Evolutionary conservation across 192 early-diverging fungal species (phyloP).

Genomic region (Rhizophagus clarus): DNA sequence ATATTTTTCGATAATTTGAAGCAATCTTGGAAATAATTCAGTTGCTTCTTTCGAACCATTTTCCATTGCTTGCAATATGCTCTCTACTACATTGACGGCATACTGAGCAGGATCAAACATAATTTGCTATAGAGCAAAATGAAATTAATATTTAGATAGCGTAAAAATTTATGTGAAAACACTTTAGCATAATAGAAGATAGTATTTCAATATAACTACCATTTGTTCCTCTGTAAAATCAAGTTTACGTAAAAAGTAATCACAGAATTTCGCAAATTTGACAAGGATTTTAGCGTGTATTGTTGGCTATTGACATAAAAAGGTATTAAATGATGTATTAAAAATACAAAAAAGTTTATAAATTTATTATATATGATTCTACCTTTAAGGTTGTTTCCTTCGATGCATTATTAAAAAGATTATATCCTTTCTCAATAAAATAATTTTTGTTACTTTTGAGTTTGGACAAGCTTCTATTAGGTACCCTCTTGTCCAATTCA

Average conservation of each 20-base stretch:
- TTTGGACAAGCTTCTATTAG: not conserved
- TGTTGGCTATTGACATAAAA: not conserved
- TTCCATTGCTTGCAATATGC: conserved; percentile 58
- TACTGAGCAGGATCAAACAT: conserved; percentile 15
- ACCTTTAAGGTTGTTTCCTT: not conserved
- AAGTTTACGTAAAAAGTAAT: conserved; percentile 2
- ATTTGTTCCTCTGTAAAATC: not conserved
- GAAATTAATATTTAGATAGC: not conserved
- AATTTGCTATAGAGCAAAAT: not conserved
- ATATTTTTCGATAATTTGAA: conserved; percentile 66
- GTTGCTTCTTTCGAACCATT: conserved; percentile 53
- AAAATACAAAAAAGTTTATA: not conserved
- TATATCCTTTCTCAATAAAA: not conserved
- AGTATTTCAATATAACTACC: not conserved
- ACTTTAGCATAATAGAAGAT: not conserved
- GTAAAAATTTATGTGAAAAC: not conserved
- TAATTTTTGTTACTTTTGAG: not conserved
- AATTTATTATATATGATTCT: not conserved
- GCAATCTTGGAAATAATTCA: conserved; percentile 68
- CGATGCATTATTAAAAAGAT: conserved; percentile 5
- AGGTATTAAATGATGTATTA: not conserved
- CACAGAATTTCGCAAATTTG: conserved; percentile 21
- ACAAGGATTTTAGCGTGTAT: not conserved
- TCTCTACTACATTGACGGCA: conserved; percentile 44
- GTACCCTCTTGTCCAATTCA: not conserved